Conservation (phyloP, 2,329 filamentous ascomycete genomes). For the Didymella arachidicola region DNA sequence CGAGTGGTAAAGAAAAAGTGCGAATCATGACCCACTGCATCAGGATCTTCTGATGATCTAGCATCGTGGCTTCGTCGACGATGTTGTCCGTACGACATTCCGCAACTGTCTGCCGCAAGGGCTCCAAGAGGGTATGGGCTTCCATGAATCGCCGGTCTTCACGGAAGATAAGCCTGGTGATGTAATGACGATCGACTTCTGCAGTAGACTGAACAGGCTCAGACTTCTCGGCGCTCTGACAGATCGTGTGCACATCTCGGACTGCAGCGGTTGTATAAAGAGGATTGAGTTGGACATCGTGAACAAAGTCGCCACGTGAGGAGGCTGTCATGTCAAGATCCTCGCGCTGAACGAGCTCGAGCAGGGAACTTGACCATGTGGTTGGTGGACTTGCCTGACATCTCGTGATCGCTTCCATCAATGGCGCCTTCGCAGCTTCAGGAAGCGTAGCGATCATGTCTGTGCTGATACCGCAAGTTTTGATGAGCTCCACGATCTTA, state of each 20-base stretch:
- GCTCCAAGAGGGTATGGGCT: conserved; percentile 84
- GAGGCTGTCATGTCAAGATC: conserved; percentile 67
- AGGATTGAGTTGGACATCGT: conserved; percentile 33
- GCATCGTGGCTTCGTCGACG: conserved; percentile 84
- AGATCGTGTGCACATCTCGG: conserved; percentile 80
- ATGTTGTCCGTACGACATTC: conserved; percentile 76
- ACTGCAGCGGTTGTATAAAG: conserved; percentile 28
- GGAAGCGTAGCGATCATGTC: conserved; percentile 82
- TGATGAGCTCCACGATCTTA: conserved; percentile 77
- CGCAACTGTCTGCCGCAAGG: conserved; percentile 79
- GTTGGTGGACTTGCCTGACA: conserved; percentile 84
- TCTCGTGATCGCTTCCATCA: conserved; percentile 83
- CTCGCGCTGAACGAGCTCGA: conserved; percentile 79
- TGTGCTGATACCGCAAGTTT: conserved; percentile 70
- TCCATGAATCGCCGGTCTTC: conserved; percentile 91
- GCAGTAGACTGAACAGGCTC: conserved; percentile 78
- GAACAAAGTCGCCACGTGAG: conserved; percentile 28
- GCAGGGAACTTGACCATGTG: conserved; percentile 74
- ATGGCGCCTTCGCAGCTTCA: conserved; percentile 78
- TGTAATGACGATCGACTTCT: conserved; percentile 79
- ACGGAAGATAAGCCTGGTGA: conserved; percentile 87
- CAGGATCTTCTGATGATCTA: conserved; percentile 91
- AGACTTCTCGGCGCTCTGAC: conserved; percentile 69
- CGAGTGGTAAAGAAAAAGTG: conserved; percentile 87
- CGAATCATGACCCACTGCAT: conserved; percentile 86